Conservation (phyloP, 208 protist species). For the Phytomonas serpens region DNA sequence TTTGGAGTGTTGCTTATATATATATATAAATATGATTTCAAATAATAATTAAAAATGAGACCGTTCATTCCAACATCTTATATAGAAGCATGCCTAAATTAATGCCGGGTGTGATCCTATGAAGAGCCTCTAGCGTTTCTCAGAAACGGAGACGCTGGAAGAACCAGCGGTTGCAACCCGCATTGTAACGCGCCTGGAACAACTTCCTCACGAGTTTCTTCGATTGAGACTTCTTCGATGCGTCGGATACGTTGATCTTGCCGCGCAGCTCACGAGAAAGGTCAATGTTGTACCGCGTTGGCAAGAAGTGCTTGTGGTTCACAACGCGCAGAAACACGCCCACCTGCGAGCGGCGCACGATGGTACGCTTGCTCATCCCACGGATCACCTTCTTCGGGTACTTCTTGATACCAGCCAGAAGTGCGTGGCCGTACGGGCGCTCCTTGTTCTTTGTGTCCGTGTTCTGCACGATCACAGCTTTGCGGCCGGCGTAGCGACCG, state of each 20-base stretch:
- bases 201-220: constrained; percentile 81
- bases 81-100: not conserved
- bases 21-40: not conserved
- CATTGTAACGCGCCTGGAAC: constrained; percentile 94
- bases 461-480: constrained; percentile 97
- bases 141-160: constrained; percentile 98
- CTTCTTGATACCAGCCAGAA: constrained; percentile 95
- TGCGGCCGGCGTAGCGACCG: constrained; percentile 96
- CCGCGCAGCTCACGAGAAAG: constrained; percentile 86
- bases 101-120: not conserved
- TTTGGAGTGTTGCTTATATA: not conserved
- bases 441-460: constrained; percentile 85
- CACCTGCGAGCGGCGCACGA: constrained; percentile 89
- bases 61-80: not conserved
- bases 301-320: constrained; percentile 98
- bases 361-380: constrained; percentile 92
- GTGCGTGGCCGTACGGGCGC: constrained; percentile 92
- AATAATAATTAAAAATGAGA: not conserved
- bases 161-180: constrained; percentile 97
- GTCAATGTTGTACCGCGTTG: constrained; percentile 95
- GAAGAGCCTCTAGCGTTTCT: constrained; percentile 17
- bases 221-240: constrained; percentile 82
- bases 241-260: constrained; percentile 89
- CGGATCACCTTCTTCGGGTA: constrained; percentile 93
- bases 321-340: constrained; percentile 96